These are phyloP conservation scores for Lyophyllum shimeji DNA, from an alignment of 768 basidiomycete genomes.

Conservation along the genomic window DNA sequence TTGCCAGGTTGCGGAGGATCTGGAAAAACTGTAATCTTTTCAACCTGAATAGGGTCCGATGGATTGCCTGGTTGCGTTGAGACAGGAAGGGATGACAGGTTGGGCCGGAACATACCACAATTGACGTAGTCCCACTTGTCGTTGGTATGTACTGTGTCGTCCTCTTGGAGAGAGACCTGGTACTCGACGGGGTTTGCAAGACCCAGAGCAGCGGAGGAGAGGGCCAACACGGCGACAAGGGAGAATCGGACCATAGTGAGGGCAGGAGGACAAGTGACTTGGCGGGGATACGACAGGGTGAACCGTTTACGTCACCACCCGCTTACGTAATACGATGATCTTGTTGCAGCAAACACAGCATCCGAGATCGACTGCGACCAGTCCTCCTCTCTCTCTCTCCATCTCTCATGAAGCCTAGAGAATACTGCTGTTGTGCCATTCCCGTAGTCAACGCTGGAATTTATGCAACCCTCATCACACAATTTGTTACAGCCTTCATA, in stretches of 20 bases:
- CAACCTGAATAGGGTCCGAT: slow-evolving; percentile 54
- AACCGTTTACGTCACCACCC: slow-evolving; percentile 8
- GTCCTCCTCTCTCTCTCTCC: neutral
- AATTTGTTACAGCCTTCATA: slow-evolving; percentile 63
- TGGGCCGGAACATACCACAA: slow-evolving; percentile 63
- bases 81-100: slow-evolving; percentile 11
- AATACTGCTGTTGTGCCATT: slow-evolving; percentile 93
- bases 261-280: neutral
- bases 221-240: slow-evolving; percentile 21
- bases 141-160: slow-evolving; percentile 28
- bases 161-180: slow-evolving; percentile 25
- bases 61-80: slow-evolving; percentile 36
- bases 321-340: slow-evolving; percentile 11
- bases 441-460: slow-evolving; percentile 90
- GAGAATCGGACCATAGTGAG: slow-evolving; percentile 24
- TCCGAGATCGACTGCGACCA: neutral
- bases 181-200: slow-evolving; percentile 18
- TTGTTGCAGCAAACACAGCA: slow-evolving; percentile 1
- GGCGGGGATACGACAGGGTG: neutral
- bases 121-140: slow-evolving; percentile 64
- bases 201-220: slow-evolving; percentile 20
- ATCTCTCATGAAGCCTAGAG: slow-evolving; percentile 65
- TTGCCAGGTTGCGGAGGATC: slow-evolving; percentile 90
- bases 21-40: slow-evolving; percentile 73
- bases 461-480: slow-evolving; percentile 76